Percentiles rank a stretch among this genome's conserved stretches.
Conservation (phyloP, 2,329 filamentous ascomycete genomes). For the Sordariomycetes sp. region DNA sequence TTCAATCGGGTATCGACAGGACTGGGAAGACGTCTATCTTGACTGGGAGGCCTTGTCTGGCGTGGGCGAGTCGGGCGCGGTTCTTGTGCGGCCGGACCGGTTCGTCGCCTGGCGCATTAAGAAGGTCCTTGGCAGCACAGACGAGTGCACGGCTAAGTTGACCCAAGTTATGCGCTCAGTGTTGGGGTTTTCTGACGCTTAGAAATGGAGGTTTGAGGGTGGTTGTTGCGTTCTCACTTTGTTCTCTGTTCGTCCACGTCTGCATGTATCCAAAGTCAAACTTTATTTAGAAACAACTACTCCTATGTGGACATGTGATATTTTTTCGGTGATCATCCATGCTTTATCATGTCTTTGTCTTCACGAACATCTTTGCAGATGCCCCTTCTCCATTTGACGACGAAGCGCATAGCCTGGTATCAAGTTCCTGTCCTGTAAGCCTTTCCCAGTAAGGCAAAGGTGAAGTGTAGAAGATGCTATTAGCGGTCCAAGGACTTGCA, state of each 20-base stretch:
- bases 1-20: constrained; percentile 41
- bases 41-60: constrained; percentile 41
- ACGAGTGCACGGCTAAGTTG: constrained; percentile 4
- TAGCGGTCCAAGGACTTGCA: no score
- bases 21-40: constrained; percentile 49
- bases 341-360: no score
- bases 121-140: neutral
- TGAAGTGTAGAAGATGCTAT: no score
- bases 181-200: neutral
- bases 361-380: no score
- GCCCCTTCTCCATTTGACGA: neutral
- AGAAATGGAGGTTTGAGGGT: no score
- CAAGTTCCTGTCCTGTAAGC: neutral
- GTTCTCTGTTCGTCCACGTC: neutral
- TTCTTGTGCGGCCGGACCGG: constrained; percentile 44
- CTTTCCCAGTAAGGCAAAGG: no score
- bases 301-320: no score
- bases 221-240: neutral
- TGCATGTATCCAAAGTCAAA: no score
- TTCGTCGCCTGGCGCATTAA: constrained; percentile 39
- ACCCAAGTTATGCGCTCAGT: constrained; percentile 4
- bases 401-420: neutral
- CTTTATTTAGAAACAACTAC: no score
- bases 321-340: neutral
- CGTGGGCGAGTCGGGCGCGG: constrained; percentile 41